phyloP scores from a whole-genome alignment of 441 rosid species.

The Pelargonium fulgidum region DNA sequence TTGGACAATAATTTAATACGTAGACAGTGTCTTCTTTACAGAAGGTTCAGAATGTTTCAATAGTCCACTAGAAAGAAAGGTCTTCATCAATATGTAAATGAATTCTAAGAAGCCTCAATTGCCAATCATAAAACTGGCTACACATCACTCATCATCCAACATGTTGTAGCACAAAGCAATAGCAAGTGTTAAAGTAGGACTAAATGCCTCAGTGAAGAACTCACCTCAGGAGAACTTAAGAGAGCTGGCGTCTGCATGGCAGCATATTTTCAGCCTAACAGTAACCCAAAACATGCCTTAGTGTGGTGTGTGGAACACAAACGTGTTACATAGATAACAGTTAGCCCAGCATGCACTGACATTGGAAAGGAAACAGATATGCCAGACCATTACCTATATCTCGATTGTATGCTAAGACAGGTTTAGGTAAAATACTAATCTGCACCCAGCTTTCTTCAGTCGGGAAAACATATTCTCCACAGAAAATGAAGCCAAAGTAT shows the following conservation, averaged over 20 bases:
- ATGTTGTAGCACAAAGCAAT: neutral
- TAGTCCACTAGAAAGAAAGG: neutral
- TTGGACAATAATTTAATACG: neutral
- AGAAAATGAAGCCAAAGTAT: no score
- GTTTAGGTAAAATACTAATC: no score
- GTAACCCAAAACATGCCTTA: slow-evolving; percentile 1
- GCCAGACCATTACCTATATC: no score
- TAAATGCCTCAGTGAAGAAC: neutral
- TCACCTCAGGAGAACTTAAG: neutral
- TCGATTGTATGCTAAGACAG: no score
- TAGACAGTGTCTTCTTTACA: neutral
- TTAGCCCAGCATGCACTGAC: neutral
- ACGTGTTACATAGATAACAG: neutral
- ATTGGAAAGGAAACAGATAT: neutral
- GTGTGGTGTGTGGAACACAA: neutral
- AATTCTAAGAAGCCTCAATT: neutral
- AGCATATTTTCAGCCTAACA: neutral
- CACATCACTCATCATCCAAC: neutral
- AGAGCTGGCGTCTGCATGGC: neutral
- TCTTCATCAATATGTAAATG: neutral
- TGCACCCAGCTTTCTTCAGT: no score
- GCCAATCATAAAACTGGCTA: neutral
- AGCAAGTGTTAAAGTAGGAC: neutral
- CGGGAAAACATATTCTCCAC: no score
- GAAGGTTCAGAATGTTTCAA: neutral